Conservation (phyloP, 805 yeast species). For the Hanseniaspora guilliermondii region DNA sequence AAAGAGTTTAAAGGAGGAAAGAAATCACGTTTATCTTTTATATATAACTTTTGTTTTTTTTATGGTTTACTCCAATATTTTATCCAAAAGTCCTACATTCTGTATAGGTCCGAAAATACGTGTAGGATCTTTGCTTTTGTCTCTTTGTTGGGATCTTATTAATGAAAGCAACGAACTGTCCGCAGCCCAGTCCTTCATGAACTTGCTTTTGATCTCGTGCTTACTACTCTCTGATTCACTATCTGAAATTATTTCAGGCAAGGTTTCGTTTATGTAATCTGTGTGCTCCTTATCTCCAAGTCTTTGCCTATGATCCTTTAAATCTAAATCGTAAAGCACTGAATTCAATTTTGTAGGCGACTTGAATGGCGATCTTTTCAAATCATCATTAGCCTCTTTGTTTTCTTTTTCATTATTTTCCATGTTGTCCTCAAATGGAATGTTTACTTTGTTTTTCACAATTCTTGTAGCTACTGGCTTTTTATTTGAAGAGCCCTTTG, state of each 20-base stretch:
- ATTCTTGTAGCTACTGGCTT: background rate
- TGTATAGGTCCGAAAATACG: conserved; percentile 62
- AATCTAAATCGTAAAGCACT: conserved; percentile 23
- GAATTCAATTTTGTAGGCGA: conserved; percentile 6
- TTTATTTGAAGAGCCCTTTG: background rate
- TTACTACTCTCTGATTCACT: conserved; percentile 40
- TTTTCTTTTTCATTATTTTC: background rate
- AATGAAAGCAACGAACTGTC: conserved; percentile 36
- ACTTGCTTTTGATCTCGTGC: conserved; percentile 15
- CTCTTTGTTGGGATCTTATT: conserved; percentile 32
- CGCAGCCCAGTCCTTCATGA: conserved; percentile 38
- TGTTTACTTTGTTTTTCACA: background rate
- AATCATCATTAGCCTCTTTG: background rate
- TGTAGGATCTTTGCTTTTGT: conserved; percentile 51
- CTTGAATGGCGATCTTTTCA: background rate
- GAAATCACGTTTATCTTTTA: conserved; percentile 26
- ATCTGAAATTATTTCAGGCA: conserved; percentile 40
- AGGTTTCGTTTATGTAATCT: conserved; percentile 17
- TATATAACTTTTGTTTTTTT: conserved; percentile 16
- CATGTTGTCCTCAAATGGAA: background rate
- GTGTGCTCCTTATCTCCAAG: conserved; percentile 17
- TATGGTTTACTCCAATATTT: conserved; percentile 36
- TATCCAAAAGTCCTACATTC: conserved; percentile 48
- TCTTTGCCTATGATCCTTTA: conserved; percentile 24
- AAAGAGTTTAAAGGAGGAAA: conserved; percentile 23